Percentiles rank a stretch among this genome's conserved stretches.
phyloP scores from a whole-genome alignment of 345 rosid species.

The Lepidium aucheri region DNA sequence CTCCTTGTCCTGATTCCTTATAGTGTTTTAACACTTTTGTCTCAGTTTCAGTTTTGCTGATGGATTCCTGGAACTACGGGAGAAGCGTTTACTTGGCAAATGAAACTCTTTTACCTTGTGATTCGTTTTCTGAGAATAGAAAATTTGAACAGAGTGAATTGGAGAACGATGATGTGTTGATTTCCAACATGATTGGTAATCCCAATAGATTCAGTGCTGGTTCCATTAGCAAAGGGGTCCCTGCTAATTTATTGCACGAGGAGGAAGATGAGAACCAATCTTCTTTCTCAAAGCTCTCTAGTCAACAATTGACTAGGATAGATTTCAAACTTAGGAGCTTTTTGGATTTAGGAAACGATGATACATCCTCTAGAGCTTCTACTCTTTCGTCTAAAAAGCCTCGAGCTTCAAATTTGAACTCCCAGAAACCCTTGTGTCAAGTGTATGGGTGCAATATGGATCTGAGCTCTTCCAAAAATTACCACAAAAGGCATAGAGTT shows the following conservation, averaged over 20 bases:
- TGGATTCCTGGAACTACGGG: conserved; percentile 59
- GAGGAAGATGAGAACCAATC: conserved; percentile 38
- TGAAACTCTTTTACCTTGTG: conserved; percentile 36
- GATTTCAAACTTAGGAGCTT: conserved; percentile 71
- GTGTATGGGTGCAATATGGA: conserved; percentile 72
- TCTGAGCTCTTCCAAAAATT: conserved; percentile 63
- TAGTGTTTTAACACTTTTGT: neutral
- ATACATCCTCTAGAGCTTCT: neutral
- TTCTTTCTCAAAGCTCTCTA: conserved; percentile 36
- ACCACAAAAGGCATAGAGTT: conserved; percentile 77
- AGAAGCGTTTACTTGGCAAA: conserved; percentile 30
- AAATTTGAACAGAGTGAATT: conserved; percentile 35
- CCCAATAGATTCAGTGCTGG: conserved; percentile 27
- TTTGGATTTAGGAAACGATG: conserved; percentile 25
- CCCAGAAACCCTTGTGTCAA: conserved; percentile 45
- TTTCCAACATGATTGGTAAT: conserved; percentile 26
- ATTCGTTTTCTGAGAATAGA: conserved; percentile 29
- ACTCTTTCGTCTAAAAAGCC: conserved; percentile 27
- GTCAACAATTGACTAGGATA: conserved; percentile 40
- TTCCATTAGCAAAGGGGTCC: conserved; percentile 19
- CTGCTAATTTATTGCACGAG: conserved; percentile 26
- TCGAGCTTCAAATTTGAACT: conserved; percentile 23
- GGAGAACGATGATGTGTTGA: conserved; percentile 25
- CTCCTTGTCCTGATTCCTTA: neutral
- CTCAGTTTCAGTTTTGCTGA: conserved; percentile 8